Evolutionary conservation across 23 red algal species (phyloP), one percentile per base, ranked within the genome.

Genomic region (Gracilaria vermiculophylla): DNA sequence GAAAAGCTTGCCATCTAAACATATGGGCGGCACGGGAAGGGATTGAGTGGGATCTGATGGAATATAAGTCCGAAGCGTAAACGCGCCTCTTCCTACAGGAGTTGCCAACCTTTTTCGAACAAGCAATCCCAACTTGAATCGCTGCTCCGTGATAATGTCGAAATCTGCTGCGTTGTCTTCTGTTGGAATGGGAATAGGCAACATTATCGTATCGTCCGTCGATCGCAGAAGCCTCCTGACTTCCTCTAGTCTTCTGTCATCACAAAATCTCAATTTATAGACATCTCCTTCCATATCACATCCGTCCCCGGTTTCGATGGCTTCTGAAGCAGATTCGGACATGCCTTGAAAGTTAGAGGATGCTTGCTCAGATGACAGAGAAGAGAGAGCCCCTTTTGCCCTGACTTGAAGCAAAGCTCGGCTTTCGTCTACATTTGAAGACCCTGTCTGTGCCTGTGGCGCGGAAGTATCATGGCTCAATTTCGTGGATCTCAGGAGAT

Each of bases 1-100:
- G 44, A 37, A 66, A 0, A 94, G 55, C 5, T 76, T 73, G 5
- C 92, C 92, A 48, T 32, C 61, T 17, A 90, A 53, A 52, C 82
- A 88, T 53, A 98, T 76, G 2, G 61, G 75, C 16, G 96, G 96
- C 3, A 98, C 77, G 29, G 74, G 69, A 35, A 98, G 77, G 36
- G 79, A 60, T 42, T 92, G 54, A 27, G 92, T 95, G 2, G 96
- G 77, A 54, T 98, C 96, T 17, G 78, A 64, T 17, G 92, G 89
- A 70, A 81, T 14, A 72, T 76, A 91, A 17, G 96, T 98, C 4
- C 96, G 73, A 47, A 94, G 76, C 20, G 89, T 94, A 61, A 95
- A 95, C 14, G 96, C 96, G 21, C 96, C 96, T 55, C 96, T 82
- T 35, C 96, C 96, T 34, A 94, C 56, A 25, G 90, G 91, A 17